Base-by-base conservation (phyloP, 129 eudicot species). In the Glebionis coronaria region DNA sequence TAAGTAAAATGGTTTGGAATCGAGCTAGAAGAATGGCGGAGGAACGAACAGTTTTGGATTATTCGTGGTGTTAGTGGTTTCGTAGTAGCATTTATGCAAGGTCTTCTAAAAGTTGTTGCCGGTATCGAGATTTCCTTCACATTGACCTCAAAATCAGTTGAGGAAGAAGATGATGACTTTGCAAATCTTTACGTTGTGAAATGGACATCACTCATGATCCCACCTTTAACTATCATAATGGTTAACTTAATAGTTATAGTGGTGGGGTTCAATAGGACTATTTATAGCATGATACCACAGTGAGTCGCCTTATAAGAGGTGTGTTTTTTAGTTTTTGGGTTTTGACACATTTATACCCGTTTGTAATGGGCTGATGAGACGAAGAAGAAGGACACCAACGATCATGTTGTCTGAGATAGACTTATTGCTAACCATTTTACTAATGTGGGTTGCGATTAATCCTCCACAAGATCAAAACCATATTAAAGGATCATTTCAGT, bases 321-420 rank as follows among this genome's bases (percentile, higher is more conserved):
- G 95, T 86, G 51, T 90, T 90, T 82, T 90, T 90, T 64, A 83
- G 97, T 76, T 90, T 90, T 71, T 90, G 95, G 97, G 97, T 90
- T 53, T 61, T 90, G 77, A 95, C 97, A 2, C 97, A 90, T 82
- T 78, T 90, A 5, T 90, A 90, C 73, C 95, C 97, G 9, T 90
- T 86, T 38, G 97, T 0, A 86, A 90, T 74, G 97, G 97, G 42
- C 53, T 90, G 49, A 90, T 90, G 97, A 90, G 97, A 63, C 65
- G 94, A 70, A 69, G 97, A 80, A 94, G 97, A 13, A 81, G 88
- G 56, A 90, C 97, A 0, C 97, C 97, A 5, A 86, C 97, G 49
- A 90, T 90, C 44, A 90, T 86, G 68, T 76, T 61, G 94, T 90
- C 11, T 90, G 97, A 94, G 86, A 94, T 13, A 90, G 94, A 16